These are phyloP conservation scores for Rosa lucieae DNA, from an alignment of 306 rosid genomes.

Conservation along the genomic window DNA sequence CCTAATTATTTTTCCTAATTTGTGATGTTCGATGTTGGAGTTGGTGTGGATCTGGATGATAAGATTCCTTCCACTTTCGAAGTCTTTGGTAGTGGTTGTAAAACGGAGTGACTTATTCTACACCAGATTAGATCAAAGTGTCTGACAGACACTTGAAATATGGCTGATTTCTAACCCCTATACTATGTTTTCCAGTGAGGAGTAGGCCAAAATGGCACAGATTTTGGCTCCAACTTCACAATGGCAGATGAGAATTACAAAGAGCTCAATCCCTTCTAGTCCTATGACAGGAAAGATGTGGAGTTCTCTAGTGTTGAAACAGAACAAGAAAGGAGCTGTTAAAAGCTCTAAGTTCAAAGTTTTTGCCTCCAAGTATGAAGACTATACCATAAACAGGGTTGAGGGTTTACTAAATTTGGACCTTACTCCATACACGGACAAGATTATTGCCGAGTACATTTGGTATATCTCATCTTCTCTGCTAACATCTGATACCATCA, in stretches of 20 bases:
- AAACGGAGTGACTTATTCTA: not conserved
- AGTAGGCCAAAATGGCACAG: slow-evolving; percentile 80
- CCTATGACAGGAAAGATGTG: slow-evolving; percentile 70
- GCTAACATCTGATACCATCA: not conserved
- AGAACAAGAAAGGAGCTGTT: slow-evolving; percentile 55
- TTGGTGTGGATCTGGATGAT: not conserved
- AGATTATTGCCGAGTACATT: slow-evolving; percentile 93
- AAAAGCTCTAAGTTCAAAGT: slow-evolving; percentile 64
- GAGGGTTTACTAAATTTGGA: slow-evolving; percentile 79
- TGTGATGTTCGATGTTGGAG: not conserved
- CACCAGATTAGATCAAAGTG: not conserved
- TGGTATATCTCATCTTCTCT: slow-evolving; percentile 50
- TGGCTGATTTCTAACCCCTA: not conserved
- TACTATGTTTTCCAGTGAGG: slow-evolving; percentile 23
- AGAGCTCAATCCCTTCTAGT: slow-evolving; percentile 43
- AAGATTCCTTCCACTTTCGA: not conserved
- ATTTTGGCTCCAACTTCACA: slow-evolving; percentile 93
- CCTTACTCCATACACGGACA: slow-evolving; percentile 75
- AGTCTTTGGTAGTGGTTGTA: slow-evolving; percentile 10
- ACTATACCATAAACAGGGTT: slow-evolving; percentile 70
- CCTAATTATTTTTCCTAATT: not conserved
- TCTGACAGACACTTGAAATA: not conserved
- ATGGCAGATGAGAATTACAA: slow-evolving; percentile 74
- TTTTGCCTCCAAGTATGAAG: slow-evolving; percentile 52
- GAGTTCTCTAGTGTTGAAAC: slow-evolving; percentile 69